Percentiles rank a stretch among this genome's conserved stretches.
phyloP scores from a whole-genome alignment of 2,329 filamentous ascomycete genomes.

The Penicillium sp. region DNA sequence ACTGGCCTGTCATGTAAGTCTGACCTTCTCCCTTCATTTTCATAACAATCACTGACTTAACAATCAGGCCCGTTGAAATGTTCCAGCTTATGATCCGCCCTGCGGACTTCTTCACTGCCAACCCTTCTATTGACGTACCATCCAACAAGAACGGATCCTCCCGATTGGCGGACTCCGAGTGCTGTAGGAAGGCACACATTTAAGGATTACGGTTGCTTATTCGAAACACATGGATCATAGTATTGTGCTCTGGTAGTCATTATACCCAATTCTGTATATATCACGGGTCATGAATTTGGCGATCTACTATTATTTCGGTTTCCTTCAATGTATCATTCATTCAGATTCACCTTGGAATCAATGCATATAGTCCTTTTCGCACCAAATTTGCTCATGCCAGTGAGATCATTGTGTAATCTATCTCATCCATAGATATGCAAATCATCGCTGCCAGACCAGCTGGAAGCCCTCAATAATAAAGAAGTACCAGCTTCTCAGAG shows the following conservation, averaged over 20 bases:
- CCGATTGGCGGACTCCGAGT: constrained; percentile 31
- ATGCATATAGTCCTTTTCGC: too few species aligned
- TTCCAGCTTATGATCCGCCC: constrained; percentile 49
- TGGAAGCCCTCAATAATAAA: too few species aligned
- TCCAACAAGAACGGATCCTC: constrained; percentile 38
- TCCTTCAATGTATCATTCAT: neutral
- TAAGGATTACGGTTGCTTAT: constrained; percentile 6
- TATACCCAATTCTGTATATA: neutral
- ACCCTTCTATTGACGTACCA: constrained; percentile 57
- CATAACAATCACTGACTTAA: constrained; percentile 7
- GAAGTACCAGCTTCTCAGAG: too few species aligned
- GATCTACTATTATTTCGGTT: neutral
- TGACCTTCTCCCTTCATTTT: neutral
- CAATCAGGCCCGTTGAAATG: constrained; percentile 35
- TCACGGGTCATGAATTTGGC: neutral
- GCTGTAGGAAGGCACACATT: constrained; percentile 35
- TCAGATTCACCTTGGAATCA: neutral
- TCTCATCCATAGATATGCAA: too few species aligned
- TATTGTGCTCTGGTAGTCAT: neutral
- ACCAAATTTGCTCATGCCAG: too few species aligned
- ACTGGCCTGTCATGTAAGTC: constrained; percentile 47
- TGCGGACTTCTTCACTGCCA: constrained; percentile 55
- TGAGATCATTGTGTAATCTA: too few species aligned
- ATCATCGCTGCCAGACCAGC: too few species aligned
- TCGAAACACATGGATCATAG: neutral